These are phyloP conservation scores for Candida sphagnicola DNA, from an alignment of 805 yeast genomes.

Conservation along the genomic window DNA sequence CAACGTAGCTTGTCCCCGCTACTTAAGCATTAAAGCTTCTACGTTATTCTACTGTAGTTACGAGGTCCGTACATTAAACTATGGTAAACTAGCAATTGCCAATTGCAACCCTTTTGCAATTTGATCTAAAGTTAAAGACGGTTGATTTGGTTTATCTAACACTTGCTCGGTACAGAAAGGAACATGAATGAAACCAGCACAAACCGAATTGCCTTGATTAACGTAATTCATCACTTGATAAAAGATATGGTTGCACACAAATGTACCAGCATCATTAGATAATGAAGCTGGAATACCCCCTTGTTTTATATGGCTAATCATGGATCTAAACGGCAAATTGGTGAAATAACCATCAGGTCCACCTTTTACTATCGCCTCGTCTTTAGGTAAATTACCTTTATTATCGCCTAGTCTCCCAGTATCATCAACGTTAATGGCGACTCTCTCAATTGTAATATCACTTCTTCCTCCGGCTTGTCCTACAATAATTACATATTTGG, in stretches of 20 bases:
- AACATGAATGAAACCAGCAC: conserved; percentile 2
- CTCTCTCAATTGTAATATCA: conserved; percentile 2
- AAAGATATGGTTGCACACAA: conserved; percentile 2
- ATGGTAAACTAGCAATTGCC: not conserved
- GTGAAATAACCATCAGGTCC: conserved; percentile 4
- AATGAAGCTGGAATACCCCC: conserved; percentile 1
- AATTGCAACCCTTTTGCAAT: not conserved
- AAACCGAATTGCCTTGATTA: not conserved
- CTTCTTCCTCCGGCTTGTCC: conserved; percentile 3
- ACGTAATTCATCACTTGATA: conserved; percentile 1
- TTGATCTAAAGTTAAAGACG: not conserved
- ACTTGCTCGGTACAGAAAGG: conserved; percentile 2
- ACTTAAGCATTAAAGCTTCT: no score
- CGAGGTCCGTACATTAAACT: not conserved
- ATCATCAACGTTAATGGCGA: conserved; percentile 2
- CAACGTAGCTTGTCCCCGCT: no score
- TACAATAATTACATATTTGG: not conserved
- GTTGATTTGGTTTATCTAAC: not conserved
- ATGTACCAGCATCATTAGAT: conserved; percentile 3
- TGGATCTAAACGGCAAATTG: conserved; percentile 1
- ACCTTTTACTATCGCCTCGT: not conserved
- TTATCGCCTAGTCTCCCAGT: not conserved
- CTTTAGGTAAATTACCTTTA: not conserved
- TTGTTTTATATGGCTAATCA: not conserved
- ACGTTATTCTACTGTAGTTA: no score